Percentiles rank a stretch among this genome's conserved stretches.
Conservation (phyloP, 306 rosid species). For the Trifolium pratense region DNA sequence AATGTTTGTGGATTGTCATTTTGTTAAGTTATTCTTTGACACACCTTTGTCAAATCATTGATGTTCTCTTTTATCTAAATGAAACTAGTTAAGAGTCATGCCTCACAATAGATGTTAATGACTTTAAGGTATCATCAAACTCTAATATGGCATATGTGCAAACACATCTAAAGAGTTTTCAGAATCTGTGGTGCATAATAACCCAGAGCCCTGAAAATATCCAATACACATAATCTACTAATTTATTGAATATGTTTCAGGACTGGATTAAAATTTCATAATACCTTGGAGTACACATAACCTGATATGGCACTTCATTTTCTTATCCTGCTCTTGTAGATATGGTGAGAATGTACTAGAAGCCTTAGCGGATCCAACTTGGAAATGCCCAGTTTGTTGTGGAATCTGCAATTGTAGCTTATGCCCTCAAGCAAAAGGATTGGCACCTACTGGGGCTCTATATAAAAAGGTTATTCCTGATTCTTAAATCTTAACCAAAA, state of each 20-base stretch:
- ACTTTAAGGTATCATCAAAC: too few species aligned
- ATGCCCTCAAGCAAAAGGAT: constrained; percentile 87
- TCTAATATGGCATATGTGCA: too few species aligned
- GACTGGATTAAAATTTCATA: neutral
- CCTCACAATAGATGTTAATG: too few species aligned
- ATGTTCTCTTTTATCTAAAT: too few species aligned
- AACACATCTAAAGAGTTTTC: too few species aligned
- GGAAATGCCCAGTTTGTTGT: constrained; percentile 91
- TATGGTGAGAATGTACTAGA: constrained; percentile 95
- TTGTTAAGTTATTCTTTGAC: too few species aligned
- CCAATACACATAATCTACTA: too few species aligned
- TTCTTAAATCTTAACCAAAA: constrained; percentile 35
- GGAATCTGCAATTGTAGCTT: constrained; percentile 99
- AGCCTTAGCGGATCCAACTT: constrained; percentile 68
- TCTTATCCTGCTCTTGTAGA: constrained; percentile 48
- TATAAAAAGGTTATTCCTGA: constrained; percentile 74
- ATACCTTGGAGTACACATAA: neutral
- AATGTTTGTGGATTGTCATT: too few species aligned
- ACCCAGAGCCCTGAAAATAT: too few species aligned
- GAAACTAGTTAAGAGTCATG: too few species aligned
- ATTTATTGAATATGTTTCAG: constrained; percentile 5
- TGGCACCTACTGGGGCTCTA: constrained; percentile 81
- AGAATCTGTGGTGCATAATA: too few species aligned
- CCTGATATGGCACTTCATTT: neutral
- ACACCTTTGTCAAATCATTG: too few species aligned